Evolutionary conservation across 768 basidiomycete species (phyloP), one percentile per base, ranked within the genome.

Genomic region (Guyanaporus albipodus): DNA sequence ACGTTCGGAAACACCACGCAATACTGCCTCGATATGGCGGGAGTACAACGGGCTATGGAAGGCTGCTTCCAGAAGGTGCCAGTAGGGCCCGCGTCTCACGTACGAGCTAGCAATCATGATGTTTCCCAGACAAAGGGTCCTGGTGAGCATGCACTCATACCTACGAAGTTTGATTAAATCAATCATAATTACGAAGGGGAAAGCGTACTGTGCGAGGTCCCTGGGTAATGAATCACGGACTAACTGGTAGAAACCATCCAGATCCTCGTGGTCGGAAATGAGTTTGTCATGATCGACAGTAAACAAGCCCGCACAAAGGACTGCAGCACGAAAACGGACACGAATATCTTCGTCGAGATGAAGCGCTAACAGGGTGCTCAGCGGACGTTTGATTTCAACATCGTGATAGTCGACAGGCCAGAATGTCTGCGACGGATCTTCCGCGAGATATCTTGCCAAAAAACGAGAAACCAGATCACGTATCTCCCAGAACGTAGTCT

Each of bases 1-100:
- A 8, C 85, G 73, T 40, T 70, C 61, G 0, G 88, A 78, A 18
- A 87, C 82, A 7, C 80, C 80, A 14, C 56, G 57, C 29, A 97
- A 69, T 31, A 87, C 71, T 8, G 74, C 70, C 47, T 74, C 66
- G 34, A 78, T 68, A 41, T 68, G 66, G 4, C 54, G 42, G 42
- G 57, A 48, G 60, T 61, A 46, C 40, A 60, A 51, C 33, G 52
- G 51, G 15, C 57, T 60, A 51, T 73, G 66, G 52, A 52, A 70
- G 56, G 64, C 78, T 6, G 79, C 77, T 62, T 94, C 91, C 49
- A 97, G 70, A 39, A 98, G 62, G 64, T 95, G 86, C 82, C 87
- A 93, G 60, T 95, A 92, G 2, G 91, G 78, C 4, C 83, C 87
- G 14, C 90, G 80, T 22, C 94, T 77, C 18, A 86, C 77, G 2